Conservation (phyloP, 2,329 filamentous ascomycete species). For the Diaporthe sp. region DNA sequence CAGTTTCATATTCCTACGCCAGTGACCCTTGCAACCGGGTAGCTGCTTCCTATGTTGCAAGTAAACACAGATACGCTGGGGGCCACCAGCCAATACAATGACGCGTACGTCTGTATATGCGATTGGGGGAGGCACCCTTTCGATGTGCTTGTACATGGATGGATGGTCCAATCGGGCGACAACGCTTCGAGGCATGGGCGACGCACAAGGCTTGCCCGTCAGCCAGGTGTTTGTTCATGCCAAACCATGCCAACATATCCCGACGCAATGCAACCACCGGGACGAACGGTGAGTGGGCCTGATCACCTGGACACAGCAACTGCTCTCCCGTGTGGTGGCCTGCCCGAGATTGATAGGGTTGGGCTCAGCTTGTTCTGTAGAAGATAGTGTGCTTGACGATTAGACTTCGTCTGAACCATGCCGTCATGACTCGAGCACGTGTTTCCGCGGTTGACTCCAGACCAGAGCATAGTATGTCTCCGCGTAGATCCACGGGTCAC, state of each 20-base stretch:
- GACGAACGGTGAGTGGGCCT: neutral
- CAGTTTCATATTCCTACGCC: neutral
- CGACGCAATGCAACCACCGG: constrained; percentile 18
- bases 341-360: neutral
- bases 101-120: neutral
- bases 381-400: neutral
- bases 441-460: neutral
- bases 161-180: neutral
- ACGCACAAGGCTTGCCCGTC: neutral
- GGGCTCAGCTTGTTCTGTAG: neutral
- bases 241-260: constrained; percentile 7
- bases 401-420: constrained; percentile 30
- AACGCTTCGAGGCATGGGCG: neutral
- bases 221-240: neutral
- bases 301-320: neutral
- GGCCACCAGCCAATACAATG: neutral
- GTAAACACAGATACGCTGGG: neutral
- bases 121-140: neutral
- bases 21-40: constrained; percentile 19
- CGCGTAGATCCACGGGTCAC: neutral
- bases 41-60: constrained; percentile 22
- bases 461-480: neutral
- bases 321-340: neutral
- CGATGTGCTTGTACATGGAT: neutral
- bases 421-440: constrained; percentile 30